Evolutionary conservation across 768 basidiomycete genomes (phyloP).

Genomic region (Leccinum truebloodii): DNA sequence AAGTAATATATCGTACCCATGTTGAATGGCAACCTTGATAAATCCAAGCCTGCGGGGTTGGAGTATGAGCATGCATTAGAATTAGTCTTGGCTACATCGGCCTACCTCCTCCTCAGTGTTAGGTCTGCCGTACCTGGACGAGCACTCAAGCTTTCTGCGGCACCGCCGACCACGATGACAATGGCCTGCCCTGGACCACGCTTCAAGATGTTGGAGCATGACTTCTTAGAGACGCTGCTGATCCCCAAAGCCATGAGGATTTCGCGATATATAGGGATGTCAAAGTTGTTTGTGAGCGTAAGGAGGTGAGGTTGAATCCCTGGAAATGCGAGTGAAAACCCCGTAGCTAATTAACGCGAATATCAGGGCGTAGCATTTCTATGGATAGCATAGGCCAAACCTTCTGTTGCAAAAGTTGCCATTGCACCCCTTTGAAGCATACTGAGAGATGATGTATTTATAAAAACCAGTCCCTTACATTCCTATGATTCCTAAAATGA

Average conservation of each 20-base stretch:
- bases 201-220: conserved; percentile 84
- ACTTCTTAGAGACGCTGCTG: conserved; percentile 87
- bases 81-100: neutral
- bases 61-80: neutral
- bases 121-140: conserved; percentile 96
- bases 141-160: conserved; percentile 91
- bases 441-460: neutral
- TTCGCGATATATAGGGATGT: conserved; percentile 92
- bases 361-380: neutral
- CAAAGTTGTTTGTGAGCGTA: conserved; percentile 88
- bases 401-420: conserved; percentile 96
- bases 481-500: conserved; percentile 82
- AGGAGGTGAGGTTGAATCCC: conserved; percentile 92
- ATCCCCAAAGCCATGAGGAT: conserved; percentile 85
- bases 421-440: conserved; percentile 72
- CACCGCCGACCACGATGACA: conserved; percentile 95
- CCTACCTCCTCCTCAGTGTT: conserved; percentile 69
- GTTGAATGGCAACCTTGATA: conserved; percentile 90
- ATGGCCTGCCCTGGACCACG: conserved; percentile 68
- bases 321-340: conserved; percentile 87
- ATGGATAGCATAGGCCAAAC: conserved; percentile 37
- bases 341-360: conserved; percentile 60
- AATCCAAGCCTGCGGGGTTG: conserved; percentile 70
- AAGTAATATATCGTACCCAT: conserved; percentile 56
- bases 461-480: conserved; percentile 60